Conservation (phyloP, 768 basidiomycete species). For the Naganishia vaughanmartiniae region DNA sequence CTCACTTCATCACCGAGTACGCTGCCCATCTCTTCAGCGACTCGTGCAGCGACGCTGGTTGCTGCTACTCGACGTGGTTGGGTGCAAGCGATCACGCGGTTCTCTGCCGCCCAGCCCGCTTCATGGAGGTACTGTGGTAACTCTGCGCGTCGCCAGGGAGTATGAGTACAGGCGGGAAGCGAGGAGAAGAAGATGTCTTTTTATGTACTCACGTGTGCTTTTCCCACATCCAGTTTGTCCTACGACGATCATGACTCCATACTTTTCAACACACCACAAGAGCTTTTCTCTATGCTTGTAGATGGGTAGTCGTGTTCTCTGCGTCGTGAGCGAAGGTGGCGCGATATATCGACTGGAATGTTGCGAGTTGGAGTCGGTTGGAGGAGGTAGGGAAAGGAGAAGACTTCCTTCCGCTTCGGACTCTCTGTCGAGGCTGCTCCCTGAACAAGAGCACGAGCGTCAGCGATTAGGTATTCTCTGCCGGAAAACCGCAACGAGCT, state of each 20-base stretch:
- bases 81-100: constrained; percentile 84
- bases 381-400: constrained; percentile 54
- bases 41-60: constrained; percentile 85
- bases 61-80: constrained; percentile 92
- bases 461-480: not conserved
- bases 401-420: constrained; percentile 72
- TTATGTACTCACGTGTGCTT: constrained; percentile 74
- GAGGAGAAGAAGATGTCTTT: not conserved
- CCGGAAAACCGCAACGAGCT: not conserved
- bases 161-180: not conserved
- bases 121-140: constrained; percentile 92
- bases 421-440: constrained; percentile 76
- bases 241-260: constrained; percentile 80
- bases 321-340: constrained; percentile 66
- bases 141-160: constrained; percentile 59
- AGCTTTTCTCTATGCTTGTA: constrained; percentile 85
- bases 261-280: constrained; percentile 76
- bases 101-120: constrained; percentile 83
- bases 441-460: constrained; percentile 53
- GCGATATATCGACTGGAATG: constrained; percentile 50
- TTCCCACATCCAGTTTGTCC: constrained; percentile 93
- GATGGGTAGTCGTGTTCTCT: constrained; percentile 82
- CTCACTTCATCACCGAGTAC: constrained; percentile 67
- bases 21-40: constrained; percentile 86
- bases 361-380: constrained; percentile 55